A percentile compares a stretch with the other conserved stretches of the same genome.
phyloP scores from a whole-genome alignment of 176 grass and related monocot genomes.

The maize (Zea mays) region DNA sequence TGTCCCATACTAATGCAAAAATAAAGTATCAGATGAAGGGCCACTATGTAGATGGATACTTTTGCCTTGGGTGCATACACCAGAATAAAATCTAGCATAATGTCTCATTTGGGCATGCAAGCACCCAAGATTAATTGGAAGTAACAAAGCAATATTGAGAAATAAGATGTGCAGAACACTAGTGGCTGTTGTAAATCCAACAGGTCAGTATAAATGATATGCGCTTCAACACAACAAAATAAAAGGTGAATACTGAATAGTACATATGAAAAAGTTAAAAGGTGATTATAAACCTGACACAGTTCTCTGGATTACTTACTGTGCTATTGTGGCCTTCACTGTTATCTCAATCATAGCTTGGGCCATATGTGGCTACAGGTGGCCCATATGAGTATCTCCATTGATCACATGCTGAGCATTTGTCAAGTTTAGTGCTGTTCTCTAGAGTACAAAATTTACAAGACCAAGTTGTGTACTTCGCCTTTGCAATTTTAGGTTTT shows the following conservation, averaged over 20 bases:
- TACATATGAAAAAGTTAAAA: background rate
- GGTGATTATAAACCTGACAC: background rate
- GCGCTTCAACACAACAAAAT: background rate
- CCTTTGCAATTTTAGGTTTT: conserved; percentile 69
- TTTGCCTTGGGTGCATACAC: background rate
- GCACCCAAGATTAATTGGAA: background rate
- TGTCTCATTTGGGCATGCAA: background rate
- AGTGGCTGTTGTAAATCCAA: background rate
- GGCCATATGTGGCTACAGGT: conserved; percentile 45
- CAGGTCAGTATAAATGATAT: background rate
- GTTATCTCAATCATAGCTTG: conserved; percentile 49
- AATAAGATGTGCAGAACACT: background rate
- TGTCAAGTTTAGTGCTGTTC: conserved; percentile 72
- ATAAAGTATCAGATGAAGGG: conserved; percentile 8
- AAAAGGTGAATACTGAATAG: background rate
- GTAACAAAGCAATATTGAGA: background rate
- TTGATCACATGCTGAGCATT: conserved; percentile 77
- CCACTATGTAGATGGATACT: background rate
- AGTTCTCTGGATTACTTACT: conserved; percentile 18
- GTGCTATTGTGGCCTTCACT: conserved; percentile 21
- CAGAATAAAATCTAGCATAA: background rate
- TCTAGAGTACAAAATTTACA: conserved; percentile 96
- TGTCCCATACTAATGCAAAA: background rate
- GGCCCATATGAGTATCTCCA: conserved; percentile 93
- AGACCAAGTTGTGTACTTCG: conserved; percentile 69